Conservation (phyloP, 1,284 basidiomycete species). For the Coniferiporia sulphurascens region DNA sequence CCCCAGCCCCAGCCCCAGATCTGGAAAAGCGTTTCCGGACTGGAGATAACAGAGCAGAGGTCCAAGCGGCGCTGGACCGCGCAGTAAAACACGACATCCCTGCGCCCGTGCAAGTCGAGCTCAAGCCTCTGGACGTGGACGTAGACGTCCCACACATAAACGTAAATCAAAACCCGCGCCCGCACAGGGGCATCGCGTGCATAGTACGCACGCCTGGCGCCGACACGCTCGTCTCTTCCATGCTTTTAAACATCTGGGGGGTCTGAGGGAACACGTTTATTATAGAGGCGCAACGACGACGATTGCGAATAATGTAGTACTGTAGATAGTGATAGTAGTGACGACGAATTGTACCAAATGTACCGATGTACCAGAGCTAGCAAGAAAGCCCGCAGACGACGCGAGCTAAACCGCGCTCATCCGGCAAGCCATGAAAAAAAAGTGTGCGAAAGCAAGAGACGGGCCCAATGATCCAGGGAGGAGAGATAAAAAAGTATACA, state of each 20-base stretch:
- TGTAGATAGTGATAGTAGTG: background rate
- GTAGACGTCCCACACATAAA: slow-evolving; percentile 15
- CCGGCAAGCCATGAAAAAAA: background rate
- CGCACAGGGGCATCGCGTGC: slow-evolving; percentile 42
- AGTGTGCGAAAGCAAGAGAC: too few species aligned
- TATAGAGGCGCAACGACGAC: background rate
- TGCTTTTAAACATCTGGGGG: slow-evolving; percentile 60
- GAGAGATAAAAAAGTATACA: background rate
- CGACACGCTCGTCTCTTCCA: slow-evolving; percentile 38
- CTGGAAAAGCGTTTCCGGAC: slow-evolving; percentile 38
- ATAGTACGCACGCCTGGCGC: slow-evolving; percentile 56
- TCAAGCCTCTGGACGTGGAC: slow-evolving; percentile 22
- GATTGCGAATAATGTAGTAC: background rate
- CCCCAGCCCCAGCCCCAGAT: too few species aligned
- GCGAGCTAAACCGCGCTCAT: too few species aligned
- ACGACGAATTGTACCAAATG: background rate
- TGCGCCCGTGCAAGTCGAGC: slow-evolving; percentile 48
- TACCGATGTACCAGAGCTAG: background rate
- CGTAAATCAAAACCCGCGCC: too few species aligned
- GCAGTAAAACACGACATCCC: slow-evolving; percentile 34
- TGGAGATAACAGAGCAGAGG: slow-evolving; percentile 56
- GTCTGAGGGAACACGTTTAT: slow-evolving; percentile 23
- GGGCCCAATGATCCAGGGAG: too few species aligned
- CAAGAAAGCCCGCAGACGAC: too few species aligned
- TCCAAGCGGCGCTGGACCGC: slow-evolving; percentile 49